Percentiles rank a stretch among this genome's conserved stretches.
Conservation (phyloP, 805 yeast genomes). For the Kluyveromyces aestuarii region DNA sequence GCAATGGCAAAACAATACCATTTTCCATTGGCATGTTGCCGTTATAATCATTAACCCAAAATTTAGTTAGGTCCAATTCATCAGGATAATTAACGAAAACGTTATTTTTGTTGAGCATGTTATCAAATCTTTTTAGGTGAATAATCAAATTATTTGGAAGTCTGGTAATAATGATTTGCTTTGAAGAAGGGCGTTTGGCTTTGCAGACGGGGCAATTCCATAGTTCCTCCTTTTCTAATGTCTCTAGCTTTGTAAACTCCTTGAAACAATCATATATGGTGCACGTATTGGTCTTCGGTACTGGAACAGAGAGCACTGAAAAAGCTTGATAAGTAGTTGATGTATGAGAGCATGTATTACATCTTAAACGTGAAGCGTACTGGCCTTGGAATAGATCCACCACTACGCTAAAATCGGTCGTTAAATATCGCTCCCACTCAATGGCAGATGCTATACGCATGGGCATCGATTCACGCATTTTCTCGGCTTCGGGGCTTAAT, state of each 20-base stretch:
- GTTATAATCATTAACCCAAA: constrained; percentile 41
- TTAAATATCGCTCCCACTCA: constrained; percentile 86
- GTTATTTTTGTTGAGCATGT: constrained; percentile 40
- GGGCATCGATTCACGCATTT: constrained; percentile 59
- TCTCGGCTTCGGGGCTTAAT: constrained; percentile 64
- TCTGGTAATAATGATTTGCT: constrained; percentile 63
- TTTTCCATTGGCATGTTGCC: constrained; percentile 12
- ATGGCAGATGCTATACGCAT: constrained; percentile 74
- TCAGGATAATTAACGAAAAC: constrained; percentile 62
- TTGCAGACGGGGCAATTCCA: constrained; percentile 83
- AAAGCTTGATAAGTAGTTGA: constrained; percentile 85
- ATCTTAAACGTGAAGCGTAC: constrained; percentile 65
- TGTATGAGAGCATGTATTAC: constrained; percentile 62
- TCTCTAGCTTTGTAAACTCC: constrained; percentile 67
- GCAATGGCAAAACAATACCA: constrained; percentile 38
- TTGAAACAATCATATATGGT: constrained; percentile 58
- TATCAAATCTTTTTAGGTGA: constrained; percentile 74
- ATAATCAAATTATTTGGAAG: constrained; percentile 73
- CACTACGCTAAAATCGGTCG: constrained; percentile 67
- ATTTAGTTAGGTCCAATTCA: constrained; percentile 53
- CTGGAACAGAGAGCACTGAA: constrained; percentile 70
- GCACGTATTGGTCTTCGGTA: constrained; percentile 41
- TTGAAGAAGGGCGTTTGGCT: constrained; percentile 50
- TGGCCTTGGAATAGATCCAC: constrained; percentile 87
- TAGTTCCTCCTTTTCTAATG: constrained; percentile 65